Evolutionary conservation across 345 rosid species (phyloP), one percentile per base, ranked within the genome.

Genomic region (Bretschneidera sinensis): DNA sequence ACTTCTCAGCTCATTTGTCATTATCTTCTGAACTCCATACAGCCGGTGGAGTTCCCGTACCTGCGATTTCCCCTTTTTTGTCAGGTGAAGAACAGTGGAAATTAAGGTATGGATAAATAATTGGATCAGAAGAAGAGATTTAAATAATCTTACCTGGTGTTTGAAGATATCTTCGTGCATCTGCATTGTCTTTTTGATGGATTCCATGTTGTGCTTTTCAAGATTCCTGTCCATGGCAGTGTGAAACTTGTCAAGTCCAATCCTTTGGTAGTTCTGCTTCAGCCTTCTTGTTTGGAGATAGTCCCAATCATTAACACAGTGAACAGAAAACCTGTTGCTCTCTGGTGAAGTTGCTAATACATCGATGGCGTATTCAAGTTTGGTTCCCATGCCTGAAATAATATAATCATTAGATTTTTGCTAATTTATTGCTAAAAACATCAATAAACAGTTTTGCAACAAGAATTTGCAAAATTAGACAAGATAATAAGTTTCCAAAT

Each of bases 381-480:
- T 35, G 78, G 91, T 81, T 79, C 87, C 97, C 97, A 91, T 91
- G 56, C 87, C 97, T 79, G 90, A 79, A 79, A 76, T 48, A 51
- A 61, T 49, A 51, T 43, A n/a, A 55, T 22, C 55, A 55, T 61
- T 54, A 20, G 24, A 43, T 57, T 76, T 61, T 24, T 51, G 25
- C 24, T n/a, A n/a, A n/a, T n/a, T n/a, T n/a, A n/a, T n/a, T n/a
- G n/a, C n/a, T n/a, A n/a, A n/a, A n/a, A n/a, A n/a, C n/a, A n/a
- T n/a, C n/a, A n/a, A n/a, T n/a, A n/a, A n/a, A n/a, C n/a, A n/a
- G n/a, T n/a, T n/a, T 51, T 5, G 24, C 6, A 2, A 25, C n/a
- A 51, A 39, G 54, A 54, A 17, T 24, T 11, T 28, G n/a, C n/a
- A n/a, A n/a, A n/a, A n/a, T n/a, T n/a, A n/a, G 19, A 48, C 56